phyloP scores from a whole-genome alignment of 2,329 filamentous ascomycete genomes.

The Clonostachys rosea region DNA sequence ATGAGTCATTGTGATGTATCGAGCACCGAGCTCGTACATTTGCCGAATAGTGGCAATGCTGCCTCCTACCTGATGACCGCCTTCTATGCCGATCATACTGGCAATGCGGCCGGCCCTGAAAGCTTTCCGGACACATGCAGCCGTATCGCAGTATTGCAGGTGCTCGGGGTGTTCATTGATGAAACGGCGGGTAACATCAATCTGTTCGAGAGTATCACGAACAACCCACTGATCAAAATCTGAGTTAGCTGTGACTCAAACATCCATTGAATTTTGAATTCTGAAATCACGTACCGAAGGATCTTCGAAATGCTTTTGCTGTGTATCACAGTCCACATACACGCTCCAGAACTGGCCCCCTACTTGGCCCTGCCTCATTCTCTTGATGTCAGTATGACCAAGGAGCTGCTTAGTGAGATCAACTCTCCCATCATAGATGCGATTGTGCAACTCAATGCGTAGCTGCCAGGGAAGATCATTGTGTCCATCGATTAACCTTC shows the following conservation, averaged over 20 bases:
- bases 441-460: constrained; percentile 19
- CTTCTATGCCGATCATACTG: constrained; percentile 30
- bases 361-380: constrained; percentile 18
- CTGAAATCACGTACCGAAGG: constrained; percentile 8
- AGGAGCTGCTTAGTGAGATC: constrained; percentile 9
- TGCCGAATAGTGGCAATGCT: constrained; percentile 24
- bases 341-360: constrained; percentile 23
- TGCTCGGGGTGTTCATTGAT: constrained; percentile 35
- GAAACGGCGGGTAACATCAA: constrained; percentile 22
- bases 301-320: constrained; percentile 14
- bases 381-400: constrained; percentile 16
- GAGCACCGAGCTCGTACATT: constrained; percentile 25
- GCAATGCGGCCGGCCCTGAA: constrained; percentile 24
- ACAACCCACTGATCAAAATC: constrained; percentile 1
- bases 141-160: constrained; percentile 15
- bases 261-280: background rate
- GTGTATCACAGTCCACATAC: constrained; percentile 14
- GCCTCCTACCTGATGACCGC: constrained; percentile 24
- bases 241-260: background rate
- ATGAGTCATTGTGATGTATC: constrained; percentile 28
- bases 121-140: constrained; percentile 15
- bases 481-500: constrained; percentile 19
- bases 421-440: constrained; percentile 11
- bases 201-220: constrained; percentile 20
- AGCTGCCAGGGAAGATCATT: constrained; percentile 21